Evolutionary conservation across 768 basidiomycete species (phyloP).

Genomic region (Royoungia palumana): DNA sequence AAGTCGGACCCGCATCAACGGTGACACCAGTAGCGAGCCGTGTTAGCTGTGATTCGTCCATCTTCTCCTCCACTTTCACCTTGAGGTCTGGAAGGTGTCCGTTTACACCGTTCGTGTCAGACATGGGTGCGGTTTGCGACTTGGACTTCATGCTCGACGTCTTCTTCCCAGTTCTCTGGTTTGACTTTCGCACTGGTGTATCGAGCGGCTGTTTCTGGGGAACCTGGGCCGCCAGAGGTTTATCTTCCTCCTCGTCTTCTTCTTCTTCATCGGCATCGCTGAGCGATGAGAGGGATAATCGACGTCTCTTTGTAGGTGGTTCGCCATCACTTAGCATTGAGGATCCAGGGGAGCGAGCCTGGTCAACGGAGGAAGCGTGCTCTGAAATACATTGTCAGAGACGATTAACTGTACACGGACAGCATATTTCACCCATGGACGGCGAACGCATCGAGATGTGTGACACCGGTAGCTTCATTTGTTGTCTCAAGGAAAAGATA

Average conservation of each 20-base stretch:
- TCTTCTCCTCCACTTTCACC: slow-evolving; percentile 73
- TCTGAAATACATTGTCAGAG: slow-evolving; percentile 20
- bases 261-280: slow-evolving; percentile 40
- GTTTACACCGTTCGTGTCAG: slow-evolving; percentile 39
- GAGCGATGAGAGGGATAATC: slow-evolving; percentile 55
- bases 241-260: slow-evolving; percentile 59
- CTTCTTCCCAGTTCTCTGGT: slow-evolving; percentile 52
- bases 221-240: slow-evolving; percentile 52
- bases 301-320: slow-evolving; percentile 50
- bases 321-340: slow-evolving; percentile 48
- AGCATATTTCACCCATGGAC: slow-evolving; percentile 47
- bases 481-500: slow-evolving; percentile 64
- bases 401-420: background rate
- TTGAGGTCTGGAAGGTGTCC: slow-evolving; percentile 48
- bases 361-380: slow-evolving; percentile 20
- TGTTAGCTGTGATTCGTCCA: slow-evolving; percentile 74
- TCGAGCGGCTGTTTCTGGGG: slow-evolving; percentile 27
- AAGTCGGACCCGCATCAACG: slow-evolving; percentile 55
- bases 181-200: slow-evolving; percentile 31
- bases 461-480: slow-evolving; percentile 58
- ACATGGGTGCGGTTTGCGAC: slow-evolving; percentile 51
- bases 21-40: slow-evolving; percentile 80
- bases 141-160: slow-evolving; percentile 57
- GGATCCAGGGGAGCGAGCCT: slow-evolving; percentile 30
- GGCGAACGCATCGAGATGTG: slow-evolving; percentile 48